These are phyloP conservation scores for Cardamine occulta DNA, from an alignment of 345 rosid genomes.

Conservation along the genomic window DNA sequence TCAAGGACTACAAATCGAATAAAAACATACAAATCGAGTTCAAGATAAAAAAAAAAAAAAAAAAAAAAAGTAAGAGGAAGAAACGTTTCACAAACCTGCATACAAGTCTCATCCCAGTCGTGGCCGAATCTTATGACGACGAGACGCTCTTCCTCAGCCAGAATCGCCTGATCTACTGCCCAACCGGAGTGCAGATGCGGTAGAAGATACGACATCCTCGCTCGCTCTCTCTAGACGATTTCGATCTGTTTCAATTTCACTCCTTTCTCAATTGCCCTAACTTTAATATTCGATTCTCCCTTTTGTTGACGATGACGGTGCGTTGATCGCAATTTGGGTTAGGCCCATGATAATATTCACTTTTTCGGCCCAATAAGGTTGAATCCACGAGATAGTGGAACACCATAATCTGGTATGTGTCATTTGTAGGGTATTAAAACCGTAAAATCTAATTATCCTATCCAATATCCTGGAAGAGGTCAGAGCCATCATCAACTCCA, in stretches of 20 bases:
- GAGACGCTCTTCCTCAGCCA: constrained; percentile 93
- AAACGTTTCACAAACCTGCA: constrained; percentile 61
- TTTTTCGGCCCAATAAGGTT: neutral
- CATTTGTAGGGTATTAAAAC: neutral
- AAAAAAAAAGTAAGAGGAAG: neutral
- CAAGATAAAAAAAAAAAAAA: neutral
- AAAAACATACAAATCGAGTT: neutral
- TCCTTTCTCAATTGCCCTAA: neutral
- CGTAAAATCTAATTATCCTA: constrained; percentile 38
- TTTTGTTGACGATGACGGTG: constrained; percentile 5
- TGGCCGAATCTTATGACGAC: constrained; percentile 91
- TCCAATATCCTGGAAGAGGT: constrained; percentile 38
- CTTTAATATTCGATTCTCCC: neutral
- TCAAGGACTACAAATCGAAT: neutral
- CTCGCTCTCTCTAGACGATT: constrained; percentile 4
- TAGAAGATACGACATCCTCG: constrained; percentile 75
- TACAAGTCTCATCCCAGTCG: constrained; percentile 96
- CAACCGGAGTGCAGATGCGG: constrained; percentile 94
- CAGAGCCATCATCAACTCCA: constrained; percentile 36
- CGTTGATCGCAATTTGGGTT: neutral
- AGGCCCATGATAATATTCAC: neutral
- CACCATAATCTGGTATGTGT: neutral
- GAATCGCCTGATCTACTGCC: constrained; percentile 95
- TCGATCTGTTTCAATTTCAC: constrained; percentile 13
- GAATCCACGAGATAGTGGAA: neutral